Evolutionary conservation across 1,284 basidiomycete species (phyloP).

Genomic region (Wallemia hederae): DNA sequence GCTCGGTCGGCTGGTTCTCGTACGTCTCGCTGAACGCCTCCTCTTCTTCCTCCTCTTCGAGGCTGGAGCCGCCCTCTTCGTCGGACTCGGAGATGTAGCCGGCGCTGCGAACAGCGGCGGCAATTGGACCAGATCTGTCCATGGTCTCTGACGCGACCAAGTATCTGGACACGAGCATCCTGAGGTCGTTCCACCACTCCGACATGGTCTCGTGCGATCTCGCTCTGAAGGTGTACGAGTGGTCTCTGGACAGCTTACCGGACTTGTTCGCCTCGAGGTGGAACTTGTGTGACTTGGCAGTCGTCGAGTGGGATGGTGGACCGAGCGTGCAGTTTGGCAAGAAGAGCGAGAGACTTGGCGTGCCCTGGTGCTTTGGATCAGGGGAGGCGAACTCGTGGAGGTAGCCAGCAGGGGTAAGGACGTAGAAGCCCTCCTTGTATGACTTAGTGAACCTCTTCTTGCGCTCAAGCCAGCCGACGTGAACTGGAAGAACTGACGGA

Average conservation of each 20-base stretch:
- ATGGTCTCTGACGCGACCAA: conserved; percentile 81
- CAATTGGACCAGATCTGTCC: conserved; percentile 72
- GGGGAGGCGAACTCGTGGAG: conserved; percentile 66
- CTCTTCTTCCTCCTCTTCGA: conserved; percentile 28
- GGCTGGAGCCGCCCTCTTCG: conserved; percentile 34
- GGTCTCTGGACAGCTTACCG: conserved; percentile 24
- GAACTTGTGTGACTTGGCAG: conserved; percentile 55
- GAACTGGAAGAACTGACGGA: conserved; percentile 58
- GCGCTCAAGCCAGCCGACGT: conserved; percentile 71
- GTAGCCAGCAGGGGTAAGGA: conserved; percentile 85
- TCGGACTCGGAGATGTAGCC: conserved; percentile 42
- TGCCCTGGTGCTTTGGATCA: conserved; percentile 32
- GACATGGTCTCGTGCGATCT: conserved; percentile 88
- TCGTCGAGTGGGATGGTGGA: conserved; percentile 41
- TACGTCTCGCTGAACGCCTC: conserved; percentile 19
- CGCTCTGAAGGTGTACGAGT: conserved; percentile 71
- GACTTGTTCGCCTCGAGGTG: conserved; percentile 20
- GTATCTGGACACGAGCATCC: conserved; percentile 88
- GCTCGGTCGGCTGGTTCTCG: conserved; percentile 20
- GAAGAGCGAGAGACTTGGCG: conserved; percentile 65
- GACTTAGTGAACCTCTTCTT: conserved; percentile 87
- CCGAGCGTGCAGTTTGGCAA: conserved; percentile 86
- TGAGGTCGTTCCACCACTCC: conserved; percentile 99
- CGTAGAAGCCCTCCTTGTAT: conserved; percentile 68
- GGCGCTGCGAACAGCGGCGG: conserved; percentile 62